Evolutionary conservation across 2,329 filamentous ascomycete genomes (phyloP).

Genomic region (Aspergillus puulaauensis): DNA sequence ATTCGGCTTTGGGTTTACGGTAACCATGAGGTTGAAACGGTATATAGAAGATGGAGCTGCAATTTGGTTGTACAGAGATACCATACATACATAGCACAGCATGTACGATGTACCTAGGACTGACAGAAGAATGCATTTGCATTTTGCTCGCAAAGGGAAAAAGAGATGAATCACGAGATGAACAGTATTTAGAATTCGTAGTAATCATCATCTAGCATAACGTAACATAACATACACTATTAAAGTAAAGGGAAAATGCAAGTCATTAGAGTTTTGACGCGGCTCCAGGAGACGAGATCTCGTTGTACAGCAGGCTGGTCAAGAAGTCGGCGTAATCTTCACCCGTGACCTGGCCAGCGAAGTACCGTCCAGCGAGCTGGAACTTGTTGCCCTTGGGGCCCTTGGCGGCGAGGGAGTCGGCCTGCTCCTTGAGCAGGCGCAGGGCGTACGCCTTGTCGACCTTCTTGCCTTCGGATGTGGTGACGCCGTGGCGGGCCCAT

Average conservation of each 20-base stretch:
- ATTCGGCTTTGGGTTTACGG: background rate
- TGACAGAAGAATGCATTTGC: background rate
- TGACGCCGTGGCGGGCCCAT: slow-evolving; percentile 75
- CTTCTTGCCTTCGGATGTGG: slow-evolving; percentile 82
- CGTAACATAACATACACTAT: background rate
- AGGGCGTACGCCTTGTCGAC: slow-evolving; percentile 92
- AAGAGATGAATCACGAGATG: background rate
- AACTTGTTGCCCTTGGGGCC: slow-evolving; percentile 88
- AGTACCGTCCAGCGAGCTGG: slow-evolving; percentile 87
- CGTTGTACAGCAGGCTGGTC: slow-evolving; percentile 75
- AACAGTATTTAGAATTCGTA: background rate
- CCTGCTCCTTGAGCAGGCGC: slow-evolving; percentile 80
- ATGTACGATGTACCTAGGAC: background rate
- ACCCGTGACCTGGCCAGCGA: slow-evolving; percentile 86
- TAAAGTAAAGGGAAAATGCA: background rate
- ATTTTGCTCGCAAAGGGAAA: background rate
- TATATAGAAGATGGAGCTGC: background rate
- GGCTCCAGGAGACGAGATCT: slow-evolving; percentile 59
- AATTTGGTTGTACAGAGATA: background rate
- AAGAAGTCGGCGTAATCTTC: slow-evolving; percentile 98
- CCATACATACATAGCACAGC: background rate
- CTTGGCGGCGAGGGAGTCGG: slow-evolving; percentile 70
- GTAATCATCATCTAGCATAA: background rate
- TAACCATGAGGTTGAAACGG: background rate
- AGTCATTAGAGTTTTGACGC: slow-evolving; percentile 61